Conservation (phyloP, 2,329 filamentous ascomycete species). For the Nigrospora sphaerica region DNA sequence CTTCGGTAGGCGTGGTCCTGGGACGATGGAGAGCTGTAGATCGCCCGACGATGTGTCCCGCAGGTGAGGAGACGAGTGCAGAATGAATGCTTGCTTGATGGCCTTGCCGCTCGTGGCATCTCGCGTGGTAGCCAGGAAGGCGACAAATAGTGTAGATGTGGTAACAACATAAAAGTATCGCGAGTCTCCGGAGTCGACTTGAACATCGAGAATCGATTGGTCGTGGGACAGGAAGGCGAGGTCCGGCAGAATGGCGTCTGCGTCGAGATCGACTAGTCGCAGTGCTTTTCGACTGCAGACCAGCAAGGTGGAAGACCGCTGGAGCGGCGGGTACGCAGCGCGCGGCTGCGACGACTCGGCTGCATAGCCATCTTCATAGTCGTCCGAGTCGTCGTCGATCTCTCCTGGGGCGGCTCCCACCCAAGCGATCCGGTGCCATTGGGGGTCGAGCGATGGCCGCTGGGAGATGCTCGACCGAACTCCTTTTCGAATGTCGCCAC, state of each 20-base stretch:
- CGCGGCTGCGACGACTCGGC: slow-evolving; percentile 6
- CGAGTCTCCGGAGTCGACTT: slow-evolving; percentile 14
- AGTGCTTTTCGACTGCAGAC: slow-evolving; percentile 20
- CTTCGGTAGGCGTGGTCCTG: slow-evolving; percentile 8
- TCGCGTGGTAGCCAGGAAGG: slow-evolving; percentile 11
- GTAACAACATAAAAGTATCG: slow-evolving; percentile 22
- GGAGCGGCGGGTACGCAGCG: slow-evolving; percentile 25
- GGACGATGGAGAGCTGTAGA: slow-evolving; percentile 31
- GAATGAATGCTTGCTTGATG: slow-evolving; percentile 17
- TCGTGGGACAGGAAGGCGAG: slow-evolving; percentile 12
- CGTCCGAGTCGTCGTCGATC: slow-evolving; percentile 21
- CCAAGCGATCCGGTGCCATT: slow-evolving; percentile 36
- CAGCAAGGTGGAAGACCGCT: slow-evolving; percentile 51
- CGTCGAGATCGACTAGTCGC: slow-evolving; percentile 17
- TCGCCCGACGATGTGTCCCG: slow-evolving; percentile 27
- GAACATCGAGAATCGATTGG: slow-evolving; percentile 19
- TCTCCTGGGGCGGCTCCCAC: slow-evolving; percentile 22
- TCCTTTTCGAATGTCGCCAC: slow-evolving; percentile 37
- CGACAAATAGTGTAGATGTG: slow-evolving; percentile 18
- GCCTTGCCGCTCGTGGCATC: slow-evolving; percentile 10
- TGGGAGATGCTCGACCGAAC: slow-evolving; percentile 24
- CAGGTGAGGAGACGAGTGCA: slow-evolving; percentile 38
- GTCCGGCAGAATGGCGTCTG: slow-evolving; percentile 16
- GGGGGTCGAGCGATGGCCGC: slow-evolving; percentile 17
- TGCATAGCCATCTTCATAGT: slow-evolving; percentile 22